These are phyloP conservation scores for Pouteria campechiana DNA, from an alignment of 179 eudicot species.

Conservation along the genomic window DNA sequence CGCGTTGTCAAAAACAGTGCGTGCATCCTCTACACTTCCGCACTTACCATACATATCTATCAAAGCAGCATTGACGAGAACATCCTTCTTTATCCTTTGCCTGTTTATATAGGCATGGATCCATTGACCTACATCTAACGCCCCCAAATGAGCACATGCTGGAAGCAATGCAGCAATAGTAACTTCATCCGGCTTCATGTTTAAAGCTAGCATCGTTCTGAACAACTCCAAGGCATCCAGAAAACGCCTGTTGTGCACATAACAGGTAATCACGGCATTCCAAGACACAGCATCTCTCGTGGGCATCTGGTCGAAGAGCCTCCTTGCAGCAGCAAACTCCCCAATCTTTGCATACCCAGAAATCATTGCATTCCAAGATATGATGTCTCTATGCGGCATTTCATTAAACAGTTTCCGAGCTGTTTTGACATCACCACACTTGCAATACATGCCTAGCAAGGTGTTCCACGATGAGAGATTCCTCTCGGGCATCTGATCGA, in stretches of 20 bases:
- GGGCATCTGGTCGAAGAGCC: conserved; percentile 51
- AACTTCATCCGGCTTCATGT: conserved; percentile 39
- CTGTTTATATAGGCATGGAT: conserved; percentile 30
- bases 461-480: conserved; percentile 68
- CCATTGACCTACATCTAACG: conserved; percentile 33
- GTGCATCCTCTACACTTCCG: conserved; percentile 35
- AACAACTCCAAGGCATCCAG: conserved; percentile 36
- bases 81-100: conserved; percentile 28
- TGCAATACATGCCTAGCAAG: conserved; percentile 53
- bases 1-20: conserved; percentile 36
- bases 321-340: conserved; percentile 33
- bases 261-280: conserved; percentile 57
- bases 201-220: conserved; percentile 36
- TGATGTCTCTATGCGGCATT: conserved; percentile 41
- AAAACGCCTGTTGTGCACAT: conserved; percentile 29
- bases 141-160: conserved; percentile 56
- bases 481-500: conserved; percentile 33
- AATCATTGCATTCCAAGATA: conserved; percentile 65
- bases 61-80: conserved; percentile 43
- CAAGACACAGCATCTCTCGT: conserved; percentile 55
- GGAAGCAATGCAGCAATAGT: conserved; percentile 41
- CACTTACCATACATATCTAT: conserved; percentile 70
- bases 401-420: conserved; percentile 41
- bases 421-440: conserved; percentile 28
- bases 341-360: conserved; percentile 39